A percentile compares a stretch with the other conserved stretches of the same genome.
Conservation (phyloP, 495 filamentous ascomycete genomes). For the Neurospora sp. region DNA sequence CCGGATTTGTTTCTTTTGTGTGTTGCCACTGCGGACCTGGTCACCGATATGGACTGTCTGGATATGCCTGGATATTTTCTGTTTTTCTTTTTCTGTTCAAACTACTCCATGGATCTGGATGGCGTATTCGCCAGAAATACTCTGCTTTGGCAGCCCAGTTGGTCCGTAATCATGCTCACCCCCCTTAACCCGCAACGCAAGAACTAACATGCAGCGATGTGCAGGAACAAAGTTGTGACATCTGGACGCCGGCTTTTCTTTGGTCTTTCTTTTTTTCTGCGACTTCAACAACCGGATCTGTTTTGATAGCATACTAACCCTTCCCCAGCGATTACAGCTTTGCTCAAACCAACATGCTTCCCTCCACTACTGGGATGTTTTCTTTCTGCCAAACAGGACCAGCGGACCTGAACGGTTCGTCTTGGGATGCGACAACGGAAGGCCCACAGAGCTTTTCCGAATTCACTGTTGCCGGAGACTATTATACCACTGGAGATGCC, state of each 20-base stretch:
- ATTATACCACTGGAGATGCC: slow-evolving; percentile 28
- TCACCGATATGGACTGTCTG: neutral
- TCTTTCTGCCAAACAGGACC: slow-evolving; percentile 46
- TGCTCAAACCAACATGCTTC: slow-evolving; percentile 36
- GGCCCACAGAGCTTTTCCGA: slow-evolving; percentile 44
- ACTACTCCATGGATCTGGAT: slow-evolving; percentile 1
- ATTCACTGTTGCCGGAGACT: slow-evolving; percentile 23
- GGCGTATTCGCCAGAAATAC: neutral
- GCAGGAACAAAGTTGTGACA: slow-evolving; percentile 43
- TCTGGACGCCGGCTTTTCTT: slow-evolving; percentile 24
- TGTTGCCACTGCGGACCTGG: neutral
- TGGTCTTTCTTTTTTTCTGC: slow-evolving; percentile 19
- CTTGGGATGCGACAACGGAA: slow-evolving; percentile 43
- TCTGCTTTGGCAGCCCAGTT: slow-evolving; percentile 7
- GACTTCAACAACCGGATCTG: slow-evolving; percentile 13
- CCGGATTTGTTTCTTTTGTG: neutral
- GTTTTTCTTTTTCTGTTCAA: slow-evolving; percentile 12
- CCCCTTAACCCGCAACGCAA: neutral
- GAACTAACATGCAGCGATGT: slow-evolving; percentile 20
- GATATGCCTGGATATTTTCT: slow-evolving; percentile 21
- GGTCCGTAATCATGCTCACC: slow-evolving; percentile 10
- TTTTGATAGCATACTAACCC: slow-evolving; percentile 43
- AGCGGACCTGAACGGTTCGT: slow-evolving; percentile 38
- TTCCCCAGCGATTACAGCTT: slow-evolving; percentile 42
- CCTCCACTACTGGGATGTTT: slow-evolving; percentile 39